Conservation (phyloP, 1,139 yeast genomes). For the Taphrina wiesneri region DNA sequence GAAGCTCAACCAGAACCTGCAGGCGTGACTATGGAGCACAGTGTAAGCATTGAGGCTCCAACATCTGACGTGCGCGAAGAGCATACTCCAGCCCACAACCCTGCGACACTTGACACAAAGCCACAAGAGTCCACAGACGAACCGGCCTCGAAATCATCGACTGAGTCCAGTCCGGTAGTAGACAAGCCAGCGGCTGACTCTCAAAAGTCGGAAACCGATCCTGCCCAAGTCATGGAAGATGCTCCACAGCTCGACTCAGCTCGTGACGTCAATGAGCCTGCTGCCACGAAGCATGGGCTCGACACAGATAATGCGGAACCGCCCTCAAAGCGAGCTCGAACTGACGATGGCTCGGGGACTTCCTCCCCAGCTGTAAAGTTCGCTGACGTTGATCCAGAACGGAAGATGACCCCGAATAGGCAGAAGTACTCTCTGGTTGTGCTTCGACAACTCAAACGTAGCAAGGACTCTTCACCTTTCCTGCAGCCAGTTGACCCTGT, state of each 20-base stretch:
- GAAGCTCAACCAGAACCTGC: background rate
- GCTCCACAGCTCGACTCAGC: background rate
- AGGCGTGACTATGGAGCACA: conserved; percentile 14
- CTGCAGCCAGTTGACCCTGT: conserved; percentile 85
- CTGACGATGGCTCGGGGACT: conserved; percentile 8
- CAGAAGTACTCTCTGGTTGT: conserved; percentile 42
- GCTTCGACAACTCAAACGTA: conserved; percentile 70
- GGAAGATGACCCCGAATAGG: conserved; percentile 29
- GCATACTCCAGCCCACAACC: conserved; percentile 7
- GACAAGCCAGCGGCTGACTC: background rate
- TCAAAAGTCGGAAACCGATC: background rate
- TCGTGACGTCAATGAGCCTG: background rate
- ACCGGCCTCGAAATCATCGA: background rate
- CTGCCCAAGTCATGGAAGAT: too few species aligned
- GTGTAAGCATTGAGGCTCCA: conserved; percentile 14
- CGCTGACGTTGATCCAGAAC: conserved; percentile 18
- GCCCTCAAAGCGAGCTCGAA: conserved; percentile 6
- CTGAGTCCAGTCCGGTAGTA: background rate
- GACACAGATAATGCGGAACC: conserved; percentile 1
- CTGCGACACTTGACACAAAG: background rate
- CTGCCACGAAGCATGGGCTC: background rate
- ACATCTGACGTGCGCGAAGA: conserved; percentile 13
- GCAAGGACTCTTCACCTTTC: conserved; percentile 92
- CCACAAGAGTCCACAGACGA: background rate
- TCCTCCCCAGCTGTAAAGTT: background rate